Conservation (phyloP, 495 filamentous ascomycete species). For the Lentithecium fluviatile region DNA sequence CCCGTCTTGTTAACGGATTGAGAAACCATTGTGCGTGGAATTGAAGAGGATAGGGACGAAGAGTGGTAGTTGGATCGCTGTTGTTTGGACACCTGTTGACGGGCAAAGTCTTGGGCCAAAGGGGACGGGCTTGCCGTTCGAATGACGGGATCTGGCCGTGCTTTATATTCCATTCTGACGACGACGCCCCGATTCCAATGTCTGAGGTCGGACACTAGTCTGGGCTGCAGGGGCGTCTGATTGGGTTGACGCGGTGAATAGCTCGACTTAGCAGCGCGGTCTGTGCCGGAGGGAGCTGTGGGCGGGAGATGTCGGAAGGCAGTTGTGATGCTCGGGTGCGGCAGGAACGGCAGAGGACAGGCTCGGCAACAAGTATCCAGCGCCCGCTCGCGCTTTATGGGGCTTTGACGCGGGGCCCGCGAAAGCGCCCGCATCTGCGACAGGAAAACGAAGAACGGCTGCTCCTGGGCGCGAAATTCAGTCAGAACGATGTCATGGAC, state of each 20-base stretch:
- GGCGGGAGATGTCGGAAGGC: not conserved
- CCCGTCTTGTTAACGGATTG: slow-evolving; percentile 83
- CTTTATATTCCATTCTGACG: slow-evolving; percentile 35
- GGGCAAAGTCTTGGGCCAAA: slow-evolving; percentile 57
- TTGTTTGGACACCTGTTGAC: slow-evolving; percentile 61
- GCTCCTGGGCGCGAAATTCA: not conserved
- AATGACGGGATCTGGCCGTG: slow-evolving; percentile 44
- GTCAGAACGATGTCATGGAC: not conserved
- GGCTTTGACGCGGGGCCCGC: not conserved
- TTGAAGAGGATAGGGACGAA: slow-evolving; percentile 54
- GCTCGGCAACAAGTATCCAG: not conserved
- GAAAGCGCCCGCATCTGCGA: not conserved
- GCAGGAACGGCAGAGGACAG: not conserved
- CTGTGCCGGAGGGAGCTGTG: not conserved
- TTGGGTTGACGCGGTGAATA: not conserved
- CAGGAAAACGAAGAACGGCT: no score
- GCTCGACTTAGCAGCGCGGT: not conserved
- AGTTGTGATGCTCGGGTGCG: not conserved
- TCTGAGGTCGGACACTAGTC: not conserved
- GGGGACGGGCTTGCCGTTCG: slow-evolving; percentile 52
- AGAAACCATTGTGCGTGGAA: slow-evolving; percentile 65
- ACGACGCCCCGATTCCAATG: slow-evolving; percentile 14
- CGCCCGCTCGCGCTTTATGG: not conserved
- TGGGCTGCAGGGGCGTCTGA: not conserved
- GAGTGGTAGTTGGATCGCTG: slow-evolving; percentile 65